Evolutionary conservation across 2,329 filamentous ascomycete genomes (phyloP), one percentile per base, ranked within the genome.

Genomic region (Geosmithia flava): DNA sequence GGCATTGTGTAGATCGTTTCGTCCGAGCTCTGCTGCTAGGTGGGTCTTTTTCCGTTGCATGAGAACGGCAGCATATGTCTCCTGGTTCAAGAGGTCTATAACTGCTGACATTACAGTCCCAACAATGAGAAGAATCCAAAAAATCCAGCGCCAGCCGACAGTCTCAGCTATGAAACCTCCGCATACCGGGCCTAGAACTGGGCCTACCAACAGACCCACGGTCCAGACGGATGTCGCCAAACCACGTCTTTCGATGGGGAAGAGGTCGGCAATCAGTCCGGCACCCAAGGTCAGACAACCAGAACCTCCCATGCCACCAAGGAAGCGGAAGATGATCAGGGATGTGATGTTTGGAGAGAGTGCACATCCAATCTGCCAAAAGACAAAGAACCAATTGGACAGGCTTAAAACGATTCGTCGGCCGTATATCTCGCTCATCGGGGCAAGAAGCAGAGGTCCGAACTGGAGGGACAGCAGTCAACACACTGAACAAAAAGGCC

Each of bases 61-160:
- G 15, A 66, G 49, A 17, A 56, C 50, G 20, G 48, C 33, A 8
- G 56, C 55, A 47, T 58, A 54, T 4, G 62, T 63, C 50, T 68
- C 63, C 6, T 51, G 52, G 42, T 62, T 49, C 2, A 65, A 51
- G 1, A 57, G 8, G 1, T 52, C 15, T 3, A 49, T 37, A 2
- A 47, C 20, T 8, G 52, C 39, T 7, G 39, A 40, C 13, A 40
- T 23, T 3, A 29, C 17, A 5, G 27, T 46, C 3, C 19, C 55
- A 2, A 58, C 10, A 46, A 77, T 75, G 20, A 75, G 54, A 4
- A 75, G 62, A 30, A 77, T 65, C 64, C 71, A 75, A 47, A 67
- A 69, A 3, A 65, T 63, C 70, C 73, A 75, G 2, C 71, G 60
- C 71, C 71, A 75, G 2, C 71, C 70, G 3, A 69, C 66, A 0